Evolutionary conservation across 1,284 basidiomycete genomes (phyloP).

Genomic region (Ganoderma lucidum): DNA sequence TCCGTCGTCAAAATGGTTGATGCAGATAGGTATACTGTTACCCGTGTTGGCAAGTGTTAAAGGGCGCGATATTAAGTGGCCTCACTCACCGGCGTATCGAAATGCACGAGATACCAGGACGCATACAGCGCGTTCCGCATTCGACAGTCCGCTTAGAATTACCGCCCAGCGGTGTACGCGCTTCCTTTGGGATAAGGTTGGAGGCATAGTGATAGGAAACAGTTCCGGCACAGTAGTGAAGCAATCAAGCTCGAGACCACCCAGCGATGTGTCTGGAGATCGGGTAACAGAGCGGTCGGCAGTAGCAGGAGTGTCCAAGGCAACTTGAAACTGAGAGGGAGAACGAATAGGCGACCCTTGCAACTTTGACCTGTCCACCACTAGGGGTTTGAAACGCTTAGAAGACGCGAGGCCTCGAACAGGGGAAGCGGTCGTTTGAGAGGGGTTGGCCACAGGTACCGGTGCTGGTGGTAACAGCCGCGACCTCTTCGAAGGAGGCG

Average conservation of each 20-base stretch:
- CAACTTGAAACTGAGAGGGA: neutral
- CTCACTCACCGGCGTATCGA: constrained; percentile 66
- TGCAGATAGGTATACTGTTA: constrained; percentile 69
- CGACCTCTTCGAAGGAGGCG: constrained; percentile 18
- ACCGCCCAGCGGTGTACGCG: constrained; percentile 60
- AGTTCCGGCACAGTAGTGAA: constrained; percentile 39
- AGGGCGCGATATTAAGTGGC: neutral
- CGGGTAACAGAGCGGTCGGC: neutral
- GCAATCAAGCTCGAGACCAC: constrained; percentile 41
- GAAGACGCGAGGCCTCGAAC: constrained; percentile 15
- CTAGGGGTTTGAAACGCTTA: constrained; percentile 48
- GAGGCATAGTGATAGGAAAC: constrained; percentile 59
- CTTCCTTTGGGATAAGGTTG: constrained; percentile 62
- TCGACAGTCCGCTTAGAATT: constrained; percentile 57
- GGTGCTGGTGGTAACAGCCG: constrained; percentile 13
- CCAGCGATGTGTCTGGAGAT: constrained; percentile 9
- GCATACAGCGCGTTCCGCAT: constrained; percentile 52
- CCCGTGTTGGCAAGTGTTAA: neutral
- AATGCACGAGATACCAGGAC: constrained; percentile 63
- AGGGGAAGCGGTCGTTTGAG: neutral
- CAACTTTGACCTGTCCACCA: constrained; percentile 35
- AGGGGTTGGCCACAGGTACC: neutral
- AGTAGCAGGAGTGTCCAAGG: neutral
- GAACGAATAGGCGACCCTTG: neutral
- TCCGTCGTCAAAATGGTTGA: constrained; percentile 50